Evolutionary conservation across 495 filamentous ascomycete species (phyloP).

Genomic region (Ramalina peruviana): DNA sequence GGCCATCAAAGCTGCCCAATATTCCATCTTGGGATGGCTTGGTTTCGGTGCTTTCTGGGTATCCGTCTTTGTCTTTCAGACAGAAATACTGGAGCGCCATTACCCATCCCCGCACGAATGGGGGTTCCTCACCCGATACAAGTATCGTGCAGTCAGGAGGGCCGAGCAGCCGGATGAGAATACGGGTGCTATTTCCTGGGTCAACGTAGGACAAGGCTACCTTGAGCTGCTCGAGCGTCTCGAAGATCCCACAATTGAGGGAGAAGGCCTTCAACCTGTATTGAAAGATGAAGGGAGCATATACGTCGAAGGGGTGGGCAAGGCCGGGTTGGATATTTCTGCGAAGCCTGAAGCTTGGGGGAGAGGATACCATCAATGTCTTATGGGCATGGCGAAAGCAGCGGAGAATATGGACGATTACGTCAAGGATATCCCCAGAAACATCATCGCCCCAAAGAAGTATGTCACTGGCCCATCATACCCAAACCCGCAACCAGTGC

Average conservation of each 20-base stretch:
- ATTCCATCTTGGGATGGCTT: constrained; percentile 39
- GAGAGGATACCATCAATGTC: constrained; percentile 63
- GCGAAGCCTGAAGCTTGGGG: constrained; percentile 68
- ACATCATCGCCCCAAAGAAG: constrained; percentile 50
- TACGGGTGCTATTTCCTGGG: constrained; percentile 48
- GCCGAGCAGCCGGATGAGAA: constrained; percentile 39
- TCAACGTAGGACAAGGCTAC: constrained; percentile 39
- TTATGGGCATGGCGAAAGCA: constrained; percentile 61
- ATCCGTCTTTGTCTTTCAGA: constrained; percentile 32
- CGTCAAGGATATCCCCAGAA: constrained; percentile 51
- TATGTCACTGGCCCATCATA: constrained; percentile 71
- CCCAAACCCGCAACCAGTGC: constrained; percentile 59
- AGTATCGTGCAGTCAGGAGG: constrained; percentile 42
- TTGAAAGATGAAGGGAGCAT: constrained; percentile 40
- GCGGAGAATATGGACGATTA: constrained; percentile 72
- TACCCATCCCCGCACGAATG: constrained; percentile 69
- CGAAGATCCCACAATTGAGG: constrained; percentile 52
- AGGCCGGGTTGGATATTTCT: constrained; percentile 53
- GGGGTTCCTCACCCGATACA: constrained; percentile 45
- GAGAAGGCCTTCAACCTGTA: constrained; percentile 40
- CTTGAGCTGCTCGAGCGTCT: constrained; percentile 42
- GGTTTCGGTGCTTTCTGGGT: constrained; percentile 28
- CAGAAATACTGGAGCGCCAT: constrained; percentile 56
- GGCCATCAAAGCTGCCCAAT: constrained; percentile 45
- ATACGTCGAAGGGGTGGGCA: constrained; percentile 38